Evolutionary conservation across 331 rosid genomes (phyloP), one percentile per base, ranked within the genome.

Genomic region (Cydonia oblonga): DNA sequence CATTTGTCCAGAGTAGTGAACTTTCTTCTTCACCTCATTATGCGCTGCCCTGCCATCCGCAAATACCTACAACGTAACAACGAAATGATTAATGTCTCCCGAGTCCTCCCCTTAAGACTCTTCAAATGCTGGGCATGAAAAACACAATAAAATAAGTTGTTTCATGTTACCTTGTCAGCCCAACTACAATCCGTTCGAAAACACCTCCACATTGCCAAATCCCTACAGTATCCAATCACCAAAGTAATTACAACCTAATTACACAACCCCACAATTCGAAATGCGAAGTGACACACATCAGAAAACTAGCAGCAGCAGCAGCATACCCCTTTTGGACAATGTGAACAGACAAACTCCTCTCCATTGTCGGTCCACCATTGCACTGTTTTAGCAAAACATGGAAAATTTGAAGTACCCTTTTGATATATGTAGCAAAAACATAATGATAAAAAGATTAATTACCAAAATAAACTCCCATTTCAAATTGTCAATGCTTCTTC

Each of bases 151-250:
- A 58, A 65, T 7, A 51, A 40, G 42, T 40, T 22, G 67, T 42
- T 68, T 69, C 23, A 65, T 75, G 61, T 84, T 87, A 93, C 97
- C 96, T 79, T 81, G 66, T 88, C 97, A 68, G 87, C 82, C 97
- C 97, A 90, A n/a, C 88, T 88, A 56, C 98, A 93, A 15, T 82
- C 72, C 66, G 70, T 58, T 53, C 81, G 91, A 76, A 90, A 93
- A 75, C 98, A 93, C 82, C 98, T 87, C 97, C 97, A 90, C 96
- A 89, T 89, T 42, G 96, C 98, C 76, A 89, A 82, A 67, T 82
- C 90, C 76, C 96, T 91, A 66, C 38, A 68, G 46, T 25, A 44
- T 23, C 53, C 71, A 81, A 53, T 58, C 26, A 51, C 81, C 79
- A 9, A 51, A 80, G 61, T 62, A 61, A 29, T 40, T 12, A 69